Base-by-base conservation (phyloP, 768 basidiomycete genomes). In the Mycena filopes region DNA sequence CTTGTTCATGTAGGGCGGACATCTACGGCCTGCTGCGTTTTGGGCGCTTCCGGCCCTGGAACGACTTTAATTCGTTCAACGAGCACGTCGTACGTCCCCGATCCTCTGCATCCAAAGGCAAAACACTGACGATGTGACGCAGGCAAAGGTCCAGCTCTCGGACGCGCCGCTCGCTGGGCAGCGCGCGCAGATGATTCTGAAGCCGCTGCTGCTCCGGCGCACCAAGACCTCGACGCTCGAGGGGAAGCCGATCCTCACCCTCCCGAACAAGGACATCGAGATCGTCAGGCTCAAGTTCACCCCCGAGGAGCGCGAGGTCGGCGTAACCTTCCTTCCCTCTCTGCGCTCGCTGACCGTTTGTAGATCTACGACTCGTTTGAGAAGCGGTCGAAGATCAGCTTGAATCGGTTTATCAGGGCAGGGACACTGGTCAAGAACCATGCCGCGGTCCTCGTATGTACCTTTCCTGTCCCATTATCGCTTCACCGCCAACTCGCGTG, bases 231-330 rank as follows among this genome's bases (percentile, higher is more conserved):
- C 89, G 0, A 78, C 69, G 25, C 70, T 86, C 66, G 91, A 94
- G 69, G 92, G 92, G 2, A 79, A 88, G 65, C 89, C 89, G 3
- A 83, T 94, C 40, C 78, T 95, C 16, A 70, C 88, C 51, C 84
- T 95, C 1, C 89, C 86, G 1, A 76, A 80, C 3, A 89, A 89
- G 72, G 77, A 85, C 12, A 83, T 91, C 36, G 84, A 89, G 20
- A 77, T 92, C 0, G 83, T 86, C 18, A 82, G 78, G 55, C 77
- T 92, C 10, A 77, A 88, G 46, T 93, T 95, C 71, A 85, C 88
- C 53, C 85, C 87, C 49, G 95, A 95, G 75, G 86, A 87, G 65
- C 96, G 97, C 86, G 98, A 98, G 88, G 96, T 92, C 55, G 6
- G 54, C n/a, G 31, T 49, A 16, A 61, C 2, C 13, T 46, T 41